Conservation (phyloP, 257 asterid species). For the Thymus quinquecostatus region DNA sequence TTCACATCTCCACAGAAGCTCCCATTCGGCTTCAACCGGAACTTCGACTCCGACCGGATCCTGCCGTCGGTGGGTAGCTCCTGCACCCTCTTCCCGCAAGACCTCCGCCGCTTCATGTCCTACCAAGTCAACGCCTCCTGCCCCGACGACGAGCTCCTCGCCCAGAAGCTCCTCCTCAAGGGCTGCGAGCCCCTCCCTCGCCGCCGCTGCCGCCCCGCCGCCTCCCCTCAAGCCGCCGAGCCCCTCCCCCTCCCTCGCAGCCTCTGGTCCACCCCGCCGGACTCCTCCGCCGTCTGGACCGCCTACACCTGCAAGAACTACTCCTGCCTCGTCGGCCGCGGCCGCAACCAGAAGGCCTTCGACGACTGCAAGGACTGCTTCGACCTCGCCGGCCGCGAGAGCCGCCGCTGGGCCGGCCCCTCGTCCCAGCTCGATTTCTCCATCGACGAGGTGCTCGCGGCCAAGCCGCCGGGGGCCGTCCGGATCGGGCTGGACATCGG, state of each 20-base stretch:
- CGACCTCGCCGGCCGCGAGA: conserved; percentile 62
- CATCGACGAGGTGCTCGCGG: conserved; percentile 63
- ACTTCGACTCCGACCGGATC: conserved; percentile 57
- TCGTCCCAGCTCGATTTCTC: conserved; percentile 51
- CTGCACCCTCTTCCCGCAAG: conserved; percentile 41
- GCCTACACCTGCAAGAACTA: conserved; percentile 64
- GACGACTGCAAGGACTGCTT: conserved; percentile 77
- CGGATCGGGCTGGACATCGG: conserved; percentile 80
- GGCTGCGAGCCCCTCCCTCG: conserved; percentile 83
- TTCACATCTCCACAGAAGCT: conserved; percentile 62
- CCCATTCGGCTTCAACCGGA: conserved; percentile 58
- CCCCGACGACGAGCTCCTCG: conserved; percentile 65
- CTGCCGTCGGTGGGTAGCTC: conserved; percentile 60
- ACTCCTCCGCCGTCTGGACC: conserved; percentile 66
- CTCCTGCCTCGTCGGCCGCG: conserved; percentile 50
- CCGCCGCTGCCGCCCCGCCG: conserved; percentile 67
- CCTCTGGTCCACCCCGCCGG: conserved; percentile 64
- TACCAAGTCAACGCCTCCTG: conserved; percentile 60
- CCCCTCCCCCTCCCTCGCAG: conserved; percentile 59
- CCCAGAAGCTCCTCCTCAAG: conserved; percentile 63
- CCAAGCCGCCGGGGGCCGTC: conserved; percentile 49
- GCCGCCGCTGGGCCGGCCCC: conserved; percentile 43
- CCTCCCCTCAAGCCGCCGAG: conserved; percentile 41
- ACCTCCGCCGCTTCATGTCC: conserved; percentile 57
- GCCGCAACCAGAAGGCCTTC: conserved; percentile 46